Conservation (phyloP, 139 green algal species). For the Coelastrella sp. region DNA sequence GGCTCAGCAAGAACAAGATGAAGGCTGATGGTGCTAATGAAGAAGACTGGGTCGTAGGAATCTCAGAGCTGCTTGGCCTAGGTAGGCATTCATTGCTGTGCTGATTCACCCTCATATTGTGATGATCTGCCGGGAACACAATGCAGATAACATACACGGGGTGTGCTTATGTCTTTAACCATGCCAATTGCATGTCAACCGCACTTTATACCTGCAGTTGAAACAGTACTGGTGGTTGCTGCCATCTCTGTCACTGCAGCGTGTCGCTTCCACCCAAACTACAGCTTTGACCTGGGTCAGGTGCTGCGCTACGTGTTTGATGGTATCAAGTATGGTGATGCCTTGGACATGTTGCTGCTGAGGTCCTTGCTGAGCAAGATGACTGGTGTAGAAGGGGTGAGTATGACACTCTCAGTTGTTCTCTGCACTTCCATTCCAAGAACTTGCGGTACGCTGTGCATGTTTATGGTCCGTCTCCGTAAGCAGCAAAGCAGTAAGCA, state of each 20-base stretch:
- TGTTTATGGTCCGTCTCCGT: too few relatives aligned
- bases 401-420: neutral
- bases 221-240: neutral
- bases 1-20: conserved; percentile 17
- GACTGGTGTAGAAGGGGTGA: conserved; percentile 53
- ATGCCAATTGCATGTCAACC: too few relatives aligned
- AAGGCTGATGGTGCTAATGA: conserved; percentile 41
- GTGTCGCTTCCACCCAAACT: neutral
- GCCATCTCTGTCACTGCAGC: neutral
- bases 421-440: neutral
- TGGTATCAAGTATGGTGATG: conserved; percentile 67
- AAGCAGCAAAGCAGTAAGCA: too few relatives aligned
- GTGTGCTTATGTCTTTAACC: neutral
- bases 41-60: conserved; percentile 12
- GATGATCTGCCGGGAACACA: neutral
- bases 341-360: conserved; percentile 75
- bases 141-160: neutral
- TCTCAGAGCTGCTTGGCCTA: neutral
- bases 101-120: neutral
- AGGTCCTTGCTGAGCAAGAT: conserved; percentile 72
- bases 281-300: conserved; percentile 50
- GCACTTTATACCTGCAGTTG: too few relatives aligned
- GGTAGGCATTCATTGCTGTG: neutral
- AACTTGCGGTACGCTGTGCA: neutral
- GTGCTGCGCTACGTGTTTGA: conserved; percentile 75